Base-by-base conservation (phyloP, 2,329 filamentous ascomycete genomes). In the Colletotrichum sp. region DNA sequence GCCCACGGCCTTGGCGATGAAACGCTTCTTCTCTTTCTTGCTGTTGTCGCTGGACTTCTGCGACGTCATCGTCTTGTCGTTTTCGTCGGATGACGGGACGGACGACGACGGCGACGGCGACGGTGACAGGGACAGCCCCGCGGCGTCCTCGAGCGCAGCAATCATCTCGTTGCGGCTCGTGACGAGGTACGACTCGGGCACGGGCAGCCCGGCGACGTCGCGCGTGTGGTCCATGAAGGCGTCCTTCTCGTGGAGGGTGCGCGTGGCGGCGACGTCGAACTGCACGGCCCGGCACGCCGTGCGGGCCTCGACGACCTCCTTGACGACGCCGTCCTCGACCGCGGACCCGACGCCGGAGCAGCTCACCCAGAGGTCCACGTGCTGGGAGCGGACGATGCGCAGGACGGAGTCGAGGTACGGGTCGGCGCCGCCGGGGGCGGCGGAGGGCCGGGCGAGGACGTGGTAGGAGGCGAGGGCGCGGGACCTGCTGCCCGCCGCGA, bases 281-380 rank as follows among this genome's bases (percentile, higher is more conserved):
- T 95, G 93, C 4, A 96, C 87, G 5, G 90, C 92, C 77, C 87
- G 90, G 80, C 93, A 94, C 1, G 78, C 78, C 0, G 92, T 93
- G 39, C 88, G 85, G 16, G 85, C 84, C 78, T 94, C 91, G 22
- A 95, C 84, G 4, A 88, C 84, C 72, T 93, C 90, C 77, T 92
- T 92, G 2, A 92, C 93, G 44, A 89, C 83, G 0, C 91, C 93
- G 81, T 96, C 94, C 79, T 94, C 92, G 15, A 93, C 83, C 0
- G 92, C 92, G 1, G 90, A 91, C 2, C 90, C 88, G 11, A 94
- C 91, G n/a, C 92, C 92, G 0, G 93, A 95, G 79, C 93, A 95
- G 25, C 91, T 92, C 5, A 96, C 90, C 94, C 94, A 96, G 5
- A 96, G 83, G 72, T 95, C 90, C 6, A 95, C 89, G 1, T 88